These are phyloP conservation scores for Amborella trichopoda DNA, from an alignment of 164 flowering plant genomes.

Conservation along the genomic window DNA sequence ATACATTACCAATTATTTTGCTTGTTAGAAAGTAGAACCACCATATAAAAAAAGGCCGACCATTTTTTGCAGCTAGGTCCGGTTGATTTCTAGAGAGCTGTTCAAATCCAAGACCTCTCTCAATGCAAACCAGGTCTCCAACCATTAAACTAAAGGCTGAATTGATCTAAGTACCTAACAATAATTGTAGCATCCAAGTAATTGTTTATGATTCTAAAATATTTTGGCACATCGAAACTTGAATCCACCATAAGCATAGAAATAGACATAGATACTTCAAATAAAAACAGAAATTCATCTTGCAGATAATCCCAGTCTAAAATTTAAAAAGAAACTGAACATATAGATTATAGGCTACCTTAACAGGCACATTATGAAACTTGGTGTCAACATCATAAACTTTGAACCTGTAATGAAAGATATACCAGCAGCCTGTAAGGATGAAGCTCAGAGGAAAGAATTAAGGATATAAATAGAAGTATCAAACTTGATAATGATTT, in stretches of 20 bases:
- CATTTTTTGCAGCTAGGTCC: too few relatives aligned
- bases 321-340: neutral
- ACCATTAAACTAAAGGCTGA: too few relatives aligned
- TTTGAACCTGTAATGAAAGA: conserved; percentile 45
- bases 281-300: neutral
- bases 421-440: conserved; percentile 6
- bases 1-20: too few relatives aligned
- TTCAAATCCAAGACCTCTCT: too few relatives aligned
- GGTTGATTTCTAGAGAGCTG: too few relatives aligned
- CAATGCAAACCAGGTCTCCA: too few relatives aligned
- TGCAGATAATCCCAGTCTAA: neutral
- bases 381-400: conserved; percentile 77
- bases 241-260: neutral
- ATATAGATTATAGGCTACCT: conserved; percentile 31
- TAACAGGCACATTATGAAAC: conserved; percentile 55
- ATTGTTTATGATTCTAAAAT: neutral
- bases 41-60: too few relatives aligned
- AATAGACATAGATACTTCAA: neutral
- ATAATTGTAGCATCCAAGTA: neutral
- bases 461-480: neutral
- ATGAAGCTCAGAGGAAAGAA: conserved; percentile 1
- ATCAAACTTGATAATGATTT: neutral
- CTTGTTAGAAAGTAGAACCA: too few relatives aligned
- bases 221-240: neutral
- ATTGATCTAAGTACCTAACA: too few relatives aligned